Evolutionary conservation across 345 rosid species (phyloP), one percentile per base, ranked within the genome.

Genomic region (Hibiscus mutabilis): DNA sequence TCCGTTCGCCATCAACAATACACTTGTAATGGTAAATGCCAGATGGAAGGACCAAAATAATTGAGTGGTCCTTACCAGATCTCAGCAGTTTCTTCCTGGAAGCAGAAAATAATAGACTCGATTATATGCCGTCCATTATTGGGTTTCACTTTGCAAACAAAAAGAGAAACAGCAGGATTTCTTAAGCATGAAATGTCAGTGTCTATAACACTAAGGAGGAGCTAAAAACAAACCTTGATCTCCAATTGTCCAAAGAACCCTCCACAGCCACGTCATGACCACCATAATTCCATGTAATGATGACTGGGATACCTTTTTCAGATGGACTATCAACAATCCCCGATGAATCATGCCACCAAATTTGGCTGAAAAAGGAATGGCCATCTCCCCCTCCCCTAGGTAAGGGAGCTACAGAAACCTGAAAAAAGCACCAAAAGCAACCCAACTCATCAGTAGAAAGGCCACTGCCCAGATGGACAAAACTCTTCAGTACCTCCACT

Each of bases 211-310:
- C 14, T 24, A 14, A 62, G 19, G 31, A 31, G 33, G 33, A 31
- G 27, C 15, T 24, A 22, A 19, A 66, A 64, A 27, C 60, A 75
- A 68, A 89, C 99, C 87, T 90, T 51, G 97, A 84, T 60, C 69
- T 81, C 91, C 97, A 92, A 56, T 85, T 87, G 80, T 95, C 98
- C 99, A 98, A 90, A 44, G 98, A 92, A 65, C 99, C 99, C 85
- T 89, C 91, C 42, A 95, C 90, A 3, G 80, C 81, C 58, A 95
- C 99, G 33, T 90, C 91, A 77, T 80, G 85, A 60, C 99, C 99
- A 68, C 97, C 99, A 74, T 82, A 82, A 75, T 77, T 88, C 99
- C 99, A 95, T 56, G 91, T 88, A 75, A 95, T 86, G 46, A 92
- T 63, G 21, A 77, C 82, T 16, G 99, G 99, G 73, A 92, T 84